phyloP scores from a whole-genome alignment of 148 eudicot genomes.

The Polygonum maritimum region DNA sequence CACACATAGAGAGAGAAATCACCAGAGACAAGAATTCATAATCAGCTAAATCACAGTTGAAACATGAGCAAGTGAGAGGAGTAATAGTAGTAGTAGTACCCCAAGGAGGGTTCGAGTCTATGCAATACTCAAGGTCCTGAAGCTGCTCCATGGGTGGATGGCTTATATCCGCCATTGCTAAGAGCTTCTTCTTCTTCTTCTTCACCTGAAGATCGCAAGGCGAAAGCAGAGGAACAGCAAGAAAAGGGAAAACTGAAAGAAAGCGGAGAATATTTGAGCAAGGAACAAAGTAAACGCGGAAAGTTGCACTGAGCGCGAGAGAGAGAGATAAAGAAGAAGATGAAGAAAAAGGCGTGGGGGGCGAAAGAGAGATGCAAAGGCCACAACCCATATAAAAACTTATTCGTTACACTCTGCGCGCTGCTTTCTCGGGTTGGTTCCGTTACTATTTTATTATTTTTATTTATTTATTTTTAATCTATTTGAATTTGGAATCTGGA shows the following conservation, averaged over 20 bases:
- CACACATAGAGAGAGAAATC: no score
- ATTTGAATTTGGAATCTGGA: not conserved
- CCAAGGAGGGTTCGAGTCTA: slow-evolving; percentile 98
- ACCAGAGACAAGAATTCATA: not conserved
- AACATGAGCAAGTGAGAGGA: not conserved
- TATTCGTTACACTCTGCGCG: not conserved
- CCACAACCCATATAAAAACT: not conserved
- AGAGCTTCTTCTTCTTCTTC: not conserved
- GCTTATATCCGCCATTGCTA: slow-evolving; percentile 74
- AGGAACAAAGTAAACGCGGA: slow-evolving; percentile 3
- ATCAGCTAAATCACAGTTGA: not conserved
- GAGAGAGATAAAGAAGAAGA: not conserved
- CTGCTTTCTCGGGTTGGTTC: not conserved
- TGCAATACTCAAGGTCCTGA: slow-evolving; percentile 98
- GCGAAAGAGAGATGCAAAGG: not conserved
- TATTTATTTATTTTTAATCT: no score
- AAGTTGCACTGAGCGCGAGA: slow-evolving; percentile 2
- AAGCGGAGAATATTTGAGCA: slow-evolving; percentile 5
- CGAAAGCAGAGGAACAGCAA: not conserved
- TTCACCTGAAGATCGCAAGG: no score
- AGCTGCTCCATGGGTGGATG: slow-evolving; percentile 98
- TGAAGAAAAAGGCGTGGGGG: not conserved
- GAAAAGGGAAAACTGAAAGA: slow-evolving; percentile 4
- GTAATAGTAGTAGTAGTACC: slow-evolving; percentile 34
- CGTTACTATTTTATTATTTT: not conserved